A percentile compares a stretch with the other conserved stretches of the same genome.
These are phyloP conservation scores for Stereum hirsutum DNA, from an alignment of 1,284 basidiomycete species.

Conservation along the genomic window DNA sequence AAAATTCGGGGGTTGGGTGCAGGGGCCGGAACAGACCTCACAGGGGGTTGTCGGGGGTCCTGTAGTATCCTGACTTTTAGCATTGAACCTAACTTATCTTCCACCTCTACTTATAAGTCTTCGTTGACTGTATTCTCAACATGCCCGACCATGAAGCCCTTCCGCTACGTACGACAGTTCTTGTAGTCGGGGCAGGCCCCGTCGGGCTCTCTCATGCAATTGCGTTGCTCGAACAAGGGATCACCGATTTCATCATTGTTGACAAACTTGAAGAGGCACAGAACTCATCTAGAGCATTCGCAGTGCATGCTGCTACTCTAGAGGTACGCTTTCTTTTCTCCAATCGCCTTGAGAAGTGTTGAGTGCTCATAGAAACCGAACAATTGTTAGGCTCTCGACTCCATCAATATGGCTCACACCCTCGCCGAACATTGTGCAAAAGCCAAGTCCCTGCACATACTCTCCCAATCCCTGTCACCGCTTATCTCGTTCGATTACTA, in stretches of 20 bases:
- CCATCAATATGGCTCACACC: conserved; percentile 31
- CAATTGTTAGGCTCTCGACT: conserved; percentile 31
- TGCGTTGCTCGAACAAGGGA: conserved; percentile 33
- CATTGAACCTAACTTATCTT: too few species aligned
- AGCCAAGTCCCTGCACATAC: conserved; percentile 11
- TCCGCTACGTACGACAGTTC: conserved; percentile 23
- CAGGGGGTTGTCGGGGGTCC: too few species aligned
- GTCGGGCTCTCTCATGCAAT: conserved; percentile 33
- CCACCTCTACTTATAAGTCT: too few species aligned
- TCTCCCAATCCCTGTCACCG: conserved; percentile 22
- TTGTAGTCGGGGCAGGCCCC: conserved; percentile 40
- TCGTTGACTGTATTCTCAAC: too few species aligned
- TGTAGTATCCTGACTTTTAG: too few species aligned
- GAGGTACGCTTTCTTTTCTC: conserved; percentile 18
- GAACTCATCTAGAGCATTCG: conserved; percentile 19
- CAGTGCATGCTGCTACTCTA: conserved; percentile 20
- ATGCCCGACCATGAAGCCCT: too few species aligned
- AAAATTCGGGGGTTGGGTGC: too few species aligned
- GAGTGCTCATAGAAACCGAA: background rate
- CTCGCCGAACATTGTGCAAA: conserved; percentile 31
- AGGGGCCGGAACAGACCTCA: too few species aligned
- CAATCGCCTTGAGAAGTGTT: background rate
- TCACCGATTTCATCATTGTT: conserved; percentile 35
- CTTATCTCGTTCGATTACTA: conserved; percentile 25
- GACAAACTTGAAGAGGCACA: conserved; percentile 24